phyloP scores from a whole-genome alignment of 2,329 filamentous ascomycete species.

The Tolypocladium album region DNA sequence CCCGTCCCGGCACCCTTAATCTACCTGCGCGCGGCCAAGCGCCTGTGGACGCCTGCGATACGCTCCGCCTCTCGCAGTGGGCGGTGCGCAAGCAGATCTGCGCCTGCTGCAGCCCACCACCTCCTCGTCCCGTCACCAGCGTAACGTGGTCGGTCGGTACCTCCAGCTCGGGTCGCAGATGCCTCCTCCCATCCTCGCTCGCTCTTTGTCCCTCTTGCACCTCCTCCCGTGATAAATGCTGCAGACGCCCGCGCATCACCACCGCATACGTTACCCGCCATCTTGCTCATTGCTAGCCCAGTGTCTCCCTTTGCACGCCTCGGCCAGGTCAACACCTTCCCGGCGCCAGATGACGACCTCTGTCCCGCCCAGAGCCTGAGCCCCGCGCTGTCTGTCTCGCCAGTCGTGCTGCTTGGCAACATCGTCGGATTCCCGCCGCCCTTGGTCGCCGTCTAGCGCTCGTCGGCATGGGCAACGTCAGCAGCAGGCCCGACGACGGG shows the following conservation, averaged over 20 bases:
- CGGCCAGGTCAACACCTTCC: background rate
- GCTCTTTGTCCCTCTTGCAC: background rate
- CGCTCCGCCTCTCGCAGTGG: background rate
- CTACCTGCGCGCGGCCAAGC: background rate
- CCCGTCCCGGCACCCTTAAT: background rate
- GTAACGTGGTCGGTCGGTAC: background rate
- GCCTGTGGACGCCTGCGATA: background rate
- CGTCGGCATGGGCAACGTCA: constrained; percentile 78
- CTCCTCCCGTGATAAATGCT: background rate
- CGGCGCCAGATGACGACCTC: constrained; percentile 12
- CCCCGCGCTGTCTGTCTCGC: constrained; percentile 11
- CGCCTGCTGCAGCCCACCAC: background rate
- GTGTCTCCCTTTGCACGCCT: constrained; percentile 4
- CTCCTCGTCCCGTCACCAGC: background rate
- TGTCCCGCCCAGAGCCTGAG: constrained; percentile 12
- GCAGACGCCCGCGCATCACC: background rate
- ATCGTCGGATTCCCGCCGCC: constrained; percentile 1
- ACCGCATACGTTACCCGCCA: background rate
- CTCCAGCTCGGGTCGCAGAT: background rate
- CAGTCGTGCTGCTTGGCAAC: background rate
- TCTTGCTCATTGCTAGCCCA: constrained; percentile 9
- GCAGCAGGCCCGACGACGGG: constrained; percentile 79
- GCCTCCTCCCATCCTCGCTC: background rate
- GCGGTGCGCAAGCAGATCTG: background rate
- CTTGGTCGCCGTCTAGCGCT: background rate